Base-by-base conservation (phyloP, 2,329 filamentous ascomycete genomes). In the Fusarium incarnatum region DNA sequence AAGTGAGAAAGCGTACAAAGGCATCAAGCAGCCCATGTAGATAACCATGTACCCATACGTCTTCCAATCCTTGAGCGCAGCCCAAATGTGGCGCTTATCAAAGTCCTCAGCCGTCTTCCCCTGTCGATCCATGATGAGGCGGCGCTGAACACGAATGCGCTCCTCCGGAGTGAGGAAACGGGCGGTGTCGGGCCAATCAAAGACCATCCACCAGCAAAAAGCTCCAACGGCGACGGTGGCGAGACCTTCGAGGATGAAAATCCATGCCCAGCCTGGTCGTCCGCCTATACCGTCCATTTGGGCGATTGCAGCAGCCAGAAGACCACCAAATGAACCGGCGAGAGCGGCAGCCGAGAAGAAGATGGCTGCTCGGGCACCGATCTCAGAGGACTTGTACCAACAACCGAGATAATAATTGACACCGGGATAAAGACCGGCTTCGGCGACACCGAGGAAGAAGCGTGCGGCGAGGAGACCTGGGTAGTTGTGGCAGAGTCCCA, bases 301-400 rank as follows among this genome's bases (percentile, higher is more conserved):
- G 7, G 86, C 85, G 58, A 93, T 93, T 0, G 87, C 91, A 0
- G 89, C 90, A 0, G 91, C 91, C 2, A 93, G 83, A 1, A 93
- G 83, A 4, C 91, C 91, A 74, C 90, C 90, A 61, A 93, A 93
- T 0, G 89, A 92, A 2, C 92, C 92, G 0, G 92, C 91, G 0
- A 94, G 81, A 0, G 92, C 91, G 0, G 92, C 92, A 0, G 92
- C 92, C 0, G 91, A 92, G 81, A 94, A 95, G 84, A 94, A 94
- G 44, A 93, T 88, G 18, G 92, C 91, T 60, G 80, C 57, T 30
- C 92, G 87, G 11, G 93, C 85, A 42, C 92, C 92, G 54, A 94
- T 91, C 72, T 96, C 93, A 2, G 86, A 87, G 11, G 92, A 84
- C 76, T 88, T 91, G 76, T 94, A 96, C 92, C 92, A 95, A 75